These are phyloP conservation scores for Triticum dicoccoides DNA, from an alignment of 176 grass and related monocot genomes.

Conservation along the genomic window DNA sequence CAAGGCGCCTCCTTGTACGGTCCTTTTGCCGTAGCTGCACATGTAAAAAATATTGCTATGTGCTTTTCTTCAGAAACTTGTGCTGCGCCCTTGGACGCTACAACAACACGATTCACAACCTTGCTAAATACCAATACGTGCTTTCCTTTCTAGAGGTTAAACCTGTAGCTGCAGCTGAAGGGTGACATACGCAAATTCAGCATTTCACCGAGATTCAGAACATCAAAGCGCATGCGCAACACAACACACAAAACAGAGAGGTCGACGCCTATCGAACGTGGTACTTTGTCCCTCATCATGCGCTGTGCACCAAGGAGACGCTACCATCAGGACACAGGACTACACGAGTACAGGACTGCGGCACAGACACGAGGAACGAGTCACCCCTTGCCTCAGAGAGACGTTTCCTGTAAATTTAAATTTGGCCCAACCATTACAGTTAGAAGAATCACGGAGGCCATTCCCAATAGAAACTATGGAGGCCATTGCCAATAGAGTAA, in stretches of 20 bases:
- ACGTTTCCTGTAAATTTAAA: not conserved
- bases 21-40: too few species aligned
- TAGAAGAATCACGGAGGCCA: slow-evolving; percentile 26
- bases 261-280: not conserved
- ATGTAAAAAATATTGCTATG: too few species aligned
- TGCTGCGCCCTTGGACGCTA: not conserved
- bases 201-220: slow-evolving; percentile 18
- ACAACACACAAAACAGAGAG: not conserved
- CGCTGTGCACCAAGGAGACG: not conserved
- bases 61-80: too few species aligned
- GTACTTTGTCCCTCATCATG: slow-evolving; percentile 2
- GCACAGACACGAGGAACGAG: not conserved
- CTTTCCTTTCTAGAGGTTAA: not conserved
- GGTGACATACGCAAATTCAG: not conserved
- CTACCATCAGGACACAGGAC: slow-evolving; percentile 18
- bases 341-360: not conserved
- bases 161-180: not conserved
- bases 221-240: not conserved
- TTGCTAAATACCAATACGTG: not conserved
- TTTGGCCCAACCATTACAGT: slow-evolving; percentile 13
- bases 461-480: slow-evolving; percentile 27
- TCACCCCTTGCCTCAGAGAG: slow-evolving; percentile 6
- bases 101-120: not conserved
- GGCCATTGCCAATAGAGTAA: slow-evolving; percentile 35
- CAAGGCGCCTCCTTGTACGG: too few species aligned